These are phyloP conservation scores for Margaritispora aquatica DNA, from an alignment of 495 filamentous ascomycete species.

Conservation along the genomic window DNA sequence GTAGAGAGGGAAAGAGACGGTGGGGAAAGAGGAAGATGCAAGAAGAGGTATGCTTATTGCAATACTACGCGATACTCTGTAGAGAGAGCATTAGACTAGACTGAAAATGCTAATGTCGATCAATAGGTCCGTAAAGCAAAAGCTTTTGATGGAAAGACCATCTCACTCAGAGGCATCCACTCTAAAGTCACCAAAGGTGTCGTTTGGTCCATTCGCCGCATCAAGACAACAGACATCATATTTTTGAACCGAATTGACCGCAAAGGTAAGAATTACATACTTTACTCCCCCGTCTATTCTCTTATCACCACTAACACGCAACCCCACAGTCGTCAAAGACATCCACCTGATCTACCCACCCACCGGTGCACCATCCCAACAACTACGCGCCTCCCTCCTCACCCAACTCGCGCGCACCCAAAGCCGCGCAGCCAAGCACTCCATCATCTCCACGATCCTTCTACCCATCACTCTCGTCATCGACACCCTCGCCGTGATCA, in stretches of 20 bases:
- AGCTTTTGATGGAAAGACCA: background rate
- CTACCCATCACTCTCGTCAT: background rate
- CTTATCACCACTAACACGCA: background rate
- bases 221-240: background rate
- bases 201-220: background rate
- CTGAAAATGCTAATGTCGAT: background rate
- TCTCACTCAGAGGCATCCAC: background rate
- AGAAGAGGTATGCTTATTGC: background rate
- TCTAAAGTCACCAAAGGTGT: background rate
- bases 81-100: background rate
- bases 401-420: background rate
- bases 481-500: background rate
- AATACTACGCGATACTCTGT: background rate
- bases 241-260: background rate
- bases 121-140: background rate
- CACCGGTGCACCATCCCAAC: background rate
- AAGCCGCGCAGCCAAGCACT: background rate
- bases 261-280: background rate
- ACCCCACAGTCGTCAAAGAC: background rate
- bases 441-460: background rate
- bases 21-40: background rate
- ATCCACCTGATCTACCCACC: background rate
- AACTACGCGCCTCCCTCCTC: background rate
- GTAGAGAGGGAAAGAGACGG: background rate
- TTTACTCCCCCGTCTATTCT: background rate